Evolutionary conservation across 768 basidiomycete genomes (phyloP).

Genomic region (Pleurotus cornucopiae): DNA sequence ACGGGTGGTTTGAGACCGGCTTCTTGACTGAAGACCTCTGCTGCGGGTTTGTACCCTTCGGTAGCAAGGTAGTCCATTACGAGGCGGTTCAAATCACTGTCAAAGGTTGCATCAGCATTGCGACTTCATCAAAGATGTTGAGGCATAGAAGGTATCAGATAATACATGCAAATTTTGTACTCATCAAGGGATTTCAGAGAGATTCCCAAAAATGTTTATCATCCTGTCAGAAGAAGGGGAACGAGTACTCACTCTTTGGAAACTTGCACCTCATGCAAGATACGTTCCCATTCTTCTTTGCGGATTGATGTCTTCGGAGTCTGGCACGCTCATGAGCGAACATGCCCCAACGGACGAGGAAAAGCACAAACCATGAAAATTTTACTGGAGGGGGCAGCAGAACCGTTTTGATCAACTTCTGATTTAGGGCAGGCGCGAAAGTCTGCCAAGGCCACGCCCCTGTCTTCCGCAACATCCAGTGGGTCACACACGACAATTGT

Average conservation of each 20-base stretch:
- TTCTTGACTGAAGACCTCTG: slow-evolving; percentile 91
- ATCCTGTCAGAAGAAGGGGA: slow-evolving; percentile 37
- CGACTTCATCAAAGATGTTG: slow-evolving; percentile 1
- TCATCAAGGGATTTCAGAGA: slow-evolving; percentile 87
- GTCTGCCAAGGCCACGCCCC: no score
- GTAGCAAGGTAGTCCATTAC: slow-evolving; percentile 98
- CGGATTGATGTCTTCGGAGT: slow-evolving; percentile 58
- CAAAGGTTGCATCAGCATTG: slow-evolving; percentile 18
- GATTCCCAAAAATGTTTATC: slow-evolving; percentile 94
- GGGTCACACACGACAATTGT: no score
- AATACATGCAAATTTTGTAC: slow-evolving; percentile 78
- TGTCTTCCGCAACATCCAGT: no score
- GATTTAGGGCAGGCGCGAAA: slow-evolving; percentile 3
- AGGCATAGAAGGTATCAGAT: slow-evolving; percentile 57
- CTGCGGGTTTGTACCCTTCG: slow-evolving; percentile 95
- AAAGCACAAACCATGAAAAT: slow-evolving; percentile 10
- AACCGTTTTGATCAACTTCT: neutral
- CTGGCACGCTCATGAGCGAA: slow-evolving; percentile 11
- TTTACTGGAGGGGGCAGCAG: neutral
- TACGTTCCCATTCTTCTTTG: slow-evolving; percentile 85
- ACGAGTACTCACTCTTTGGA: slow-evolving; percentile 78
- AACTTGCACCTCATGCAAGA: slow-evolving; percentile 77
- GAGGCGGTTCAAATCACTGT: slow-evolving; percentile 88
- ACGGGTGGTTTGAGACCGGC: slow-evolving; percentile 72
- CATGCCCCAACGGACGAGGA: neutral